Percentiles rank a stretch among this genome's conserved stretches.
Evolutionary conservation across 768 basidiomycete species (phyloP).

Genomic region (Termitomyces bulborhizus): DNA sequence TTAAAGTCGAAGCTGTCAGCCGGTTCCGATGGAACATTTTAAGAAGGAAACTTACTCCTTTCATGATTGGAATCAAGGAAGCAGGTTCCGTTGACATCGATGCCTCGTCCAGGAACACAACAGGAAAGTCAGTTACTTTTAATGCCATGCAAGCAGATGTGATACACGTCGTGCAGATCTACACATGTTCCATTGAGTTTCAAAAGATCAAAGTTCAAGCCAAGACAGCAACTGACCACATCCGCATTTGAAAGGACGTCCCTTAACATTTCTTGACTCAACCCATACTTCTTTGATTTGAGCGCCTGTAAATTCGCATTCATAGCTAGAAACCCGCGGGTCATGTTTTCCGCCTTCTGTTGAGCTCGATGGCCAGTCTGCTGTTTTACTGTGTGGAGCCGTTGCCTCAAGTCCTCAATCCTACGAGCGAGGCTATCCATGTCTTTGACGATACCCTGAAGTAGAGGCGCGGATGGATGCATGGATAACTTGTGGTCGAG

Average conservation of each 20-base stretch:
- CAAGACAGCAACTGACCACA: slow-evolving; percentile 46
- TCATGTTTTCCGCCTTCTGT: slow-evolving; percentile 26
- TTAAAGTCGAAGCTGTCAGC: slow-evolving; percentile 23
- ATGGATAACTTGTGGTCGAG: slow-evolving; percentile 56
- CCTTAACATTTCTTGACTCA: slow-evolving; percentile 57
- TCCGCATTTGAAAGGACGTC: slow-evolving; percentile 63
- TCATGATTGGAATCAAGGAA: slow-evolving; percentile 87
- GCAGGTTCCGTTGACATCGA: slow-evolving; percentile 96
- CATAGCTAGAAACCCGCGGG: slow-evolving; percentile 20
- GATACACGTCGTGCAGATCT: slow-evolving; percentile 88
- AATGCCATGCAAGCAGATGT: slow-evolving; percentile 63
- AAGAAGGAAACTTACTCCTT: slow-evolving; percentile 54
- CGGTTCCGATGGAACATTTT: neutral
- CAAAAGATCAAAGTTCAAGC: neutral
- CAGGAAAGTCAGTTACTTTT: slow-evolving; percentile 78
- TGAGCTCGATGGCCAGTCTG: slow-evolving; percentile 14
- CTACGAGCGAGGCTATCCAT: slow-evolving; percentile 25
- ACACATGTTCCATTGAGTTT: slow-evolving; percentile 5
- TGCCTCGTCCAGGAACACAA: slow-evolving; percentile 93
- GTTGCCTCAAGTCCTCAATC: slow-evolving; percentile 17
- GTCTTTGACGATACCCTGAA: slow-evolving; percentile 35
- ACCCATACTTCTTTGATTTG: slow-evolving; percentile 41
- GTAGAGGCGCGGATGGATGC: slow-evolving; percentile 48
- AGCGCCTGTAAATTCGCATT: slow-evolving; percentile 20
- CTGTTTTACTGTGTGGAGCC: slow-evolving; percentile 12